Evolutionary conservation across 2,329 filamentous ascomycete species (phyloP).

Genomic region (Fusarium sp.): DNA sequence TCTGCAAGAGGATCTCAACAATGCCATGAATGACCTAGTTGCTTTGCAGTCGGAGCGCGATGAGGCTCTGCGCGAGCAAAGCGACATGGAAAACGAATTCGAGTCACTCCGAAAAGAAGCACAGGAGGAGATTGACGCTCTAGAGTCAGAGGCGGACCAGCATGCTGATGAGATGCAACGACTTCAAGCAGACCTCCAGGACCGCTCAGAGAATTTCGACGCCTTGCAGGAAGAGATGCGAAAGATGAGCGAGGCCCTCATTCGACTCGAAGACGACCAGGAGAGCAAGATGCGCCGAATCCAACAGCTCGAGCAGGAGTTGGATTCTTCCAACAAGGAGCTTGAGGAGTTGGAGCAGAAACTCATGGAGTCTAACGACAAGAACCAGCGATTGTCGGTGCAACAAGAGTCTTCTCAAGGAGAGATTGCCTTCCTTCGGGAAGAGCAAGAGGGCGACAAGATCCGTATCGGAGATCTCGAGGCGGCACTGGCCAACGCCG

Average conservation of each 20-base stretch:
- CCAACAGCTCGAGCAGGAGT: slow-evolving; percentile 83
- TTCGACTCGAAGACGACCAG: slow-evolving; percentile 90
- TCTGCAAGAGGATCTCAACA: slow-evolving; percentile 85
- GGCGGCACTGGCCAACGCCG: slow-evolving; percentile 81
- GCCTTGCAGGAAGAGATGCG: slow-evolving; percentile 96
- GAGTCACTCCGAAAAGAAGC: slow-evolving; percentile 71
- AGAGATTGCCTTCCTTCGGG: slow-evolving; percentile 93
- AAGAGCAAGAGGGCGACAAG: slow-evolving; percentile 98
- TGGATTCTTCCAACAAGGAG: slow-evolving; percentile 87
- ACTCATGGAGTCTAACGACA: slow-evolving; percentile 85
- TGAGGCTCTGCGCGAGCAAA: slow-evolving; percentile 78
- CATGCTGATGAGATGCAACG: slow-evolving; percentile 78
- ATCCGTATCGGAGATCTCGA: slow-evolving; percentile 97
- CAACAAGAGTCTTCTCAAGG: slow-evolving; percentile 93
- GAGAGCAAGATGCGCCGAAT: slow-evolving; percentile 83
- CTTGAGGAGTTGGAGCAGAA: slow-evolving; percentile 87
- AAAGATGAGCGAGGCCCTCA: slow-evolving; percentile 85
- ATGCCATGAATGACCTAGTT: slow-evolving; percentile 82
- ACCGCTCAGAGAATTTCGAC: slow-evolving; percentile 86
- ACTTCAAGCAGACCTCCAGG: slow-evolving; percentile 77
- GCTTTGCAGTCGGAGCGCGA: slow-evolving; percentile 86
- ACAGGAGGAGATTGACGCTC: slow-evolving; percentile 73
- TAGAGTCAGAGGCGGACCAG: slow-evolving; percentile 79
- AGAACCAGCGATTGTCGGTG: slow-evolving; percentile 87
- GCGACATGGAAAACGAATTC: slow-evolving; percentile 70